Conservation (phyloP, 2,329 filamentous ascomycete species). For the Ceratocystis cacaofunesta region DNA sequence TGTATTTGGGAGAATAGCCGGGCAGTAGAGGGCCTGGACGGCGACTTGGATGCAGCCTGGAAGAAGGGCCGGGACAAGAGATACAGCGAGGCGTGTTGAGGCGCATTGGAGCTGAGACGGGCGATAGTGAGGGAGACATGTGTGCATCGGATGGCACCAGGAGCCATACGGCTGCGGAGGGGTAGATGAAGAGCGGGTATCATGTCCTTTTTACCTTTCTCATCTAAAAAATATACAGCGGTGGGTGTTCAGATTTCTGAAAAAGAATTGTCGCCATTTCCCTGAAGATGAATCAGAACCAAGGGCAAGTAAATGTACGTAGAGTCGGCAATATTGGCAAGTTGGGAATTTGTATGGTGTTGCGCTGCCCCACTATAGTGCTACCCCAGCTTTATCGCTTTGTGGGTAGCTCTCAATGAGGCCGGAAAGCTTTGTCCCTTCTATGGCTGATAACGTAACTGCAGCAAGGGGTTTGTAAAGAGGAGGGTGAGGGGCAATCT, state of each 20-base stretch:
- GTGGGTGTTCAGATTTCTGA: not conserved
- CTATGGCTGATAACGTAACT: too few relatives aligned
- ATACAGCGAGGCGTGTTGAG: not conserved
- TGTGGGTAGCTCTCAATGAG: not conserved
- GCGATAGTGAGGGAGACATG: not conserved
- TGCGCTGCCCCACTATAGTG: not conserved
- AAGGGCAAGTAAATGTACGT: too few relatives aligned
- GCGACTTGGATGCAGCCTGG: not conserved
- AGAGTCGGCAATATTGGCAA: not conserved
- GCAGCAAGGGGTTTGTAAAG: not conserved
- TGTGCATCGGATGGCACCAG: not conserved
- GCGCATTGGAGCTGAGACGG: not conserved
- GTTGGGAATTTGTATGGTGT: not conserved
- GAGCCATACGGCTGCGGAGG: not conserved
- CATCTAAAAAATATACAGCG: not conserved
- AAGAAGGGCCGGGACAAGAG: not conserved
- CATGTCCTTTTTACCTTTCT: not conserved
- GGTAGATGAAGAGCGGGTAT: not conserved
- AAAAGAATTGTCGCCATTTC: too few relatives aligned
- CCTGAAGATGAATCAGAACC: too few relatives aligned
- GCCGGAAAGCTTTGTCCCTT: not conserved
- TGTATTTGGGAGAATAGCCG: not conserved
- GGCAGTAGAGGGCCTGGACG: not conserved
- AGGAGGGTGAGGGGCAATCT: not conserved
- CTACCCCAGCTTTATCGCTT: slow-evolving; percentile 1